Evolutionary conservation across 331 rosid genomes (phyloP).

Genomic region (Acacia concinna): DNA sequence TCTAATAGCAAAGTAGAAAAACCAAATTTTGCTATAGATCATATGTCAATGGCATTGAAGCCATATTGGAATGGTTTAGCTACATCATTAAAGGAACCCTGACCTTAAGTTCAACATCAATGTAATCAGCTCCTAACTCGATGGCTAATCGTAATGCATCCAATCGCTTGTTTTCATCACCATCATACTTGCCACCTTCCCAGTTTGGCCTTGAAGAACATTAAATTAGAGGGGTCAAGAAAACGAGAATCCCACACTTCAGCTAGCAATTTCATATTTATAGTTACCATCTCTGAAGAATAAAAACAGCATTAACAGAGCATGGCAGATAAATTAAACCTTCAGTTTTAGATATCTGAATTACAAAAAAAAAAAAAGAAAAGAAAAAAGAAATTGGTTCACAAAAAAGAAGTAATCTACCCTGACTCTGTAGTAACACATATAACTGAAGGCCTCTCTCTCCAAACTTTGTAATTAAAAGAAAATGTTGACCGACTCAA

Average conservation of each 20-base stretch:
- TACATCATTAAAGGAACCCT: slow-evolving; percentile 17
- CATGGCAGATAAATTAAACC: neutral
- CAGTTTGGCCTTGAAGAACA: slow-evolving; percentile 67
- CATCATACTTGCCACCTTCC: slow-evolving; percentile 93
- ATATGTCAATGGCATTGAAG: neutral
- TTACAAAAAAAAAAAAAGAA: neutral
- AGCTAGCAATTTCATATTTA: neutral
- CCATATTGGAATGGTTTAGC: slow-evolving; percentile 1
- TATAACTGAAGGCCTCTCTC: neutral
- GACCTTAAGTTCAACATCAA: slow-evolving; percentile 93
- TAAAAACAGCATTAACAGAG: neutral
- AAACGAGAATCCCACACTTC: neutral
- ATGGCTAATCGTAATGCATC: slow-evolving; percentile 73
- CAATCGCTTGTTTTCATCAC: slow-evolving; percentile 74
- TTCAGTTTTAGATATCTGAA: neutral
- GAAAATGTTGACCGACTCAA: neutral
- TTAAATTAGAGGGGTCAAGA: slow-evolving; percentile 3
- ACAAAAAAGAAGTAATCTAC: neutral
- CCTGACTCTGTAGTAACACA: neutral
- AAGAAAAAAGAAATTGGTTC: neutral
- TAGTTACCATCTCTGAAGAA: neutral
- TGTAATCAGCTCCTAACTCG: slow-evolving; percentile 89
- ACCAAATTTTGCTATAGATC: neutral
- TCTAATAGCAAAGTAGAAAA: neutral
- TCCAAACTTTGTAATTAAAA: neutral